A percentile compares a stretch with the other conserved stretches of the same genome.
Conservation (phyloP, 1,284 basidiomycete genomes). For the Chondrostereum purpureum region DNA sequence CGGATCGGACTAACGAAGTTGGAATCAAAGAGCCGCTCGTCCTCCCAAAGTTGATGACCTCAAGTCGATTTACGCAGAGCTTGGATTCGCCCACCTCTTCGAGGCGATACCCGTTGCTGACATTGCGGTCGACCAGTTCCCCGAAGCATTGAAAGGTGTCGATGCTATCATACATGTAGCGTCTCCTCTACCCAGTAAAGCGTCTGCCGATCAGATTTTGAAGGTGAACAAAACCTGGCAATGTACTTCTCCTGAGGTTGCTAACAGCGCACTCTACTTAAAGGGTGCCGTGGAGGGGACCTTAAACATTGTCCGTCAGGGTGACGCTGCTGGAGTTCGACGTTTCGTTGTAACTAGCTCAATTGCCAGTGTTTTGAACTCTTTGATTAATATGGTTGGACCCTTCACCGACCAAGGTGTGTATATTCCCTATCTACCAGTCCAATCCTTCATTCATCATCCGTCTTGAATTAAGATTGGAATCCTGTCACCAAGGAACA, state of each 20-base stretch:
- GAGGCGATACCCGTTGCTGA: constrained; percentile 3
- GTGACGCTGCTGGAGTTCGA: constrained; percentile 9
- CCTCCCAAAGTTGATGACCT: constrained; percentile 2
- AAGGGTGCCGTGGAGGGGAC: constrained; percentile 8
- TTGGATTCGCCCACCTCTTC: neutral
- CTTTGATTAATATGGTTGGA: constrained; percentile 5
- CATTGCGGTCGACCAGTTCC: constrained; percentile 3
- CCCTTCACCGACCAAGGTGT: constrained; percentile 6
- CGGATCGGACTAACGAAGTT: too few species aligned
- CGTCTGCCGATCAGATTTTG: constrained; percentile 2
- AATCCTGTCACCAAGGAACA: constrained; percentile 14
- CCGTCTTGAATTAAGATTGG: constrained; percentile 15
- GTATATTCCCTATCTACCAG: neutral
- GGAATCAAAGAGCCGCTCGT: neutral
- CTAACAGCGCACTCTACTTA: neutral
- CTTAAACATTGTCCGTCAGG: constrained; percentile 6
- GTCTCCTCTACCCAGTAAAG: constrained; percentile 3
- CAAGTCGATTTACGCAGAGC: neutral
- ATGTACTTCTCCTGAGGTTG: neutral
- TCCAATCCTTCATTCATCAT: neutral
- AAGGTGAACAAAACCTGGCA: neutral
- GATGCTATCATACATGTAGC: constrained; percentile 7
- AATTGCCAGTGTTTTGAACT: constrained; percentile 5
- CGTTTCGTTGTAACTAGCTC: constrained; percentile 15
- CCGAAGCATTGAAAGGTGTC: constrained; percentile 2